Evolutionary conservation across 805 yeast species (phyloP).

Genomic region (Metschnikowia gruessii): DNA sequence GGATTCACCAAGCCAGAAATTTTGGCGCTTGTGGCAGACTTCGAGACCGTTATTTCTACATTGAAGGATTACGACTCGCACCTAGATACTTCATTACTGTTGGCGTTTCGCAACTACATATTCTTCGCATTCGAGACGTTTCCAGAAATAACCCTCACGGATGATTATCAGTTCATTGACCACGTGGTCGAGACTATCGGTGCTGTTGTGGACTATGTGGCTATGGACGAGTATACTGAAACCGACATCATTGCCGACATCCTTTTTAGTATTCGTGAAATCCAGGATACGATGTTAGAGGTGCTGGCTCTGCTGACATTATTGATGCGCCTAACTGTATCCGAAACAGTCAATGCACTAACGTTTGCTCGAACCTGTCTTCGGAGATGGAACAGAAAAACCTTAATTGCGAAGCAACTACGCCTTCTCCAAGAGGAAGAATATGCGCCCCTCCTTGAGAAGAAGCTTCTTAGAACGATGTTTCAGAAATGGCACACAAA

Average conservation of each 20-base stretch:
- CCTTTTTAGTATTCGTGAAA: slow-evolving; percentile 23
- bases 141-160: slow-evolving; percentile 17
- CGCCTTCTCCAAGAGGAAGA: slow-evolving; percentile 11
- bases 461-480: background rate
- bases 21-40: slow-evolving; percentile 11
- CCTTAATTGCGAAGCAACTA: slow-evolving; percentile 16
- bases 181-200: slow-evolving; percentile 21
- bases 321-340: slow-evolving; percentile 31
- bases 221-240: slow-evolving; percentile 22
- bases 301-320: slow-evolving; percentile 20
- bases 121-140: slow-evolving; percentile 20
- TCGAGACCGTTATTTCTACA: slow-evolving; percentile 23
- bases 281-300: slow-evolving; percentile 18
- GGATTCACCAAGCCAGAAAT: slow-evolving; percentile 1
- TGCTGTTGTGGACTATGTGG: slow-evolving; percentile 30
- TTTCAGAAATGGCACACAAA: slow-evolving; percentile 19
- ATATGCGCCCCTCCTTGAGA: slow-evolving; percentile 6
- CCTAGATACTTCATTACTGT: slow-evolving; percentile 25
- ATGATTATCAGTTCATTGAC: slow-evolving; percentile 26
- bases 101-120: slow-evolving; percentile 25
- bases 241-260: slow-evolving; percentile 20
- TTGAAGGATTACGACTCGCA: slow-evolving; percentile 27
- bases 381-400: slow-evolving; percentile 25
- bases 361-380: slow-evolving; percentile 7
- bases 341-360: slow-evolving; percentile 14